phyloP scores from a whole-genome alignment of 495 filamentous ascomycete genomes.

The Neurospora pannonica region DNA sequence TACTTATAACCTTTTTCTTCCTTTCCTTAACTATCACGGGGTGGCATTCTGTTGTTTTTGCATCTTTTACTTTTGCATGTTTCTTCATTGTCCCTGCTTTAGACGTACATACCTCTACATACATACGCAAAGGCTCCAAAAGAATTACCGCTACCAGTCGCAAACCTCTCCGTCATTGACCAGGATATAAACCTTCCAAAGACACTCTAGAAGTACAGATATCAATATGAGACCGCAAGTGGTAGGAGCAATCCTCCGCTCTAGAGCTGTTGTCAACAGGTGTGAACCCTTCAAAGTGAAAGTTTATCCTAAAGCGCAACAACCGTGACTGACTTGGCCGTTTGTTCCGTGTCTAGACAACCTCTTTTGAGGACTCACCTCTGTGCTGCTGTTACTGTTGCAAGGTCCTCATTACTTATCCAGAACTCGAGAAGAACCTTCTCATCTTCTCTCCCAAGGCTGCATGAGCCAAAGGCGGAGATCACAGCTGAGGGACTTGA shows the following conservation, averaged over 20 bases:
- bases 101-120: neutral
- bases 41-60: neutral
- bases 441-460: neutral
- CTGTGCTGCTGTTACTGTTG: neutral
- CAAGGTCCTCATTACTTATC: neutral
- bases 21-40: neutral
- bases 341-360: neutral
- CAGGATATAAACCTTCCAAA: neutral
- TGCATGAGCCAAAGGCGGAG: neutral
- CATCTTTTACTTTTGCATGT: neutral
- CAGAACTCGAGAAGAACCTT: neutral
- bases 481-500: neutral
- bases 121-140: neutral
- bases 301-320: no score
- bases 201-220: neutral
- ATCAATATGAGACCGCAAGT: neutral
- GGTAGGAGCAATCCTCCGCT: neutral
- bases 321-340: neutral
- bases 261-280: neutral
- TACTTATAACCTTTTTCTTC: neutral
- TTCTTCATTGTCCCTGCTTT: neutral
- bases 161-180: neutral
- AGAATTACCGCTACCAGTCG: neutral
- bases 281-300: neutral
- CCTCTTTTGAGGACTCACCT: neutral